Evolutionary conservation across 371 early-diverging fungal species (phyloP).

Genomic region (Rhizopus microsporus): DNA sequence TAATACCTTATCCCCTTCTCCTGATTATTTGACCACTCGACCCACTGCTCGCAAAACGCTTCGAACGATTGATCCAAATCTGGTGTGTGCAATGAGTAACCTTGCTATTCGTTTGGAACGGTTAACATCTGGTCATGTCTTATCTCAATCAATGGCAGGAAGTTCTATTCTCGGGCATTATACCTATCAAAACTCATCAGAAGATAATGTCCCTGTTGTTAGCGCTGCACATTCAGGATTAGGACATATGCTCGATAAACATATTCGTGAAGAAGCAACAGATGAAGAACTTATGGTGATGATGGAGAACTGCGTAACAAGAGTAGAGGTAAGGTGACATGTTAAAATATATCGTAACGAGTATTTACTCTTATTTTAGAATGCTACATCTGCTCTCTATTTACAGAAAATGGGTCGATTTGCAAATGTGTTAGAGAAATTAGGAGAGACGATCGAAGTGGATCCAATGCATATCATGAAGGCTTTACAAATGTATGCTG

Average conservation of each 20-base stretch:
- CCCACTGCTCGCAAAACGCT: constrained; percentile 2
- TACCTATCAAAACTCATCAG: constrained; percentile 5
- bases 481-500: constrained; percentile 65
- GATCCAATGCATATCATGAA: constrained; percentile 63
- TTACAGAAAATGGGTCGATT: constrained; percentile 59
- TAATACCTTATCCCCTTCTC: background rate
- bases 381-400: constrained; percentile 60
- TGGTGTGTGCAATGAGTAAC: constrained; percentile 38
- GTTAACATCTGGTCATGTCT: constrained; percentile 36
- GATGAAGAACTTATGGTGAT: constrained; percentile 60
- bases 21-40: constrained; percentile 4
- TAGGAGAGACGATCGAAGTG: constrained; percentile 57
- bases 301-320: constrained; percentile 60
- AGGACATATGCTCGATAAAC: constrained; percentile 36
- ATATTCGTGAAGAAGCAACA: constrained; percentile 55
- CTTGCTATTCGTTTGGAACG: constrained; percentile 49
- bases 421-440: constrained; percentile 56
- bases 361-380: constrained; percentile 30
- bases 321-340: constrained; percentile 53
- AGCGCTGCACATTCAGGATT: constrained; percentile 24
- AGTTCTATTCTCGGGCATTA: constrained; percentile 28
- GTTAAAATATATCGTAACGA: background rate
- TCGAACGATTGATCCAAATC: constrained; percentile 36
- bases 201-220: constrained; percentile 22
- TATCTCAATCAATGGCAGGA: constrained; percentile 26